Conservation (phyloP, 257 asterid species). For the Solanum paucissectum region DNA sequence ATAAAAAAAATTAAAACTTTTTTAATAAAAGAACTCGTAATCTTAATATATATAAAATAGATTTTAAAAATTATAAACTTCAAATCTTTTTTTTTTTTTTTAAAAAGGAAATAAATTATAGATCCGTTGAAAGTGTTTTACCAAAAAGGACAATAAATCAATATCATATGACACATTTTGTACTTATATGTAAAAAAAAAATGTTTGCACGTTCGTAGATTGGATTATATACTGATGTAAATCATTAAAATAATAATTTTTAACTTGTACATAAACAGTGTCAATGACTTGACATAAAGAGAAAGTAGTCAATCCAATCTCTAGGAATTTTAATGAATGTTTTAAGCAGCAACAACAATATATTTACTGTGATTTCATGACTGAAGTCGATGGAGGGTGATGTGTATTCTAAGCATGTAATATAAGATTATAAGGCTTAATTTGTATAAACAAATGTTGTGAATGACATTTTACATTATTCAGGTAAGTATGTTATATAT, state of each 20-base stretch:
- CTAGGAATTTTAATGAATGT: not conserved
- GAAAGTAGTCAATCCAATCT: not conserved
- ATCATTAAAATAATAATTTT: not conserved
- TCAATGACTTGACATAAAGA: not conserved
- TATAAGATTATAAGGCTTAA: no score
- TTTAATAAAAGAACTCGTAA: no score
- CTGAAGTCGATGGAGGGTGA: no score
- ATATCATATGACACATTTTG: not conserved
- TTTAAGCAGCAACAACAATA: not conserved
- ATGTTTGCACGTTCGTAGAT: not conserved
- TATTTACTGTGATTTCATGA: fast-evolving
- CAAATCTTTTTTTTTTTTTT: not conserved
- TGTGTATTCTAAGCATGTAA: no score
- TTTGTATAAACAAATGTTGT: no score
- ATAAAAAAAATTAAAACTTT: no score
- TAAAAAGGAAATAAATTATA: not conserved
- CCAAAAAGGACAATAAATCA: not conserved
- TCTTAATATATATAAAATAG: no score
- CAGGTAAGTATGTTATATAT: no score
- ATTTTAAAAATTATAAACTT: not conserved
- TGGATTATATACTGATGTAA: not conserved
- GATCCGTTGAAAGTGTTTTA: not conserved
- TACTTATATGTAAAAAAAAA: not conserved
- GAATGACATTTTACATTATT: no score
- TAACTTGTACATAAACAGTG: not conserved